Evolutionary conservation across 2,329 filamentous ascomycete genomes (phyloP), one percentile per base, ranked within the genome.

Genomic region (Pseudomassariella vexata): DNA sequence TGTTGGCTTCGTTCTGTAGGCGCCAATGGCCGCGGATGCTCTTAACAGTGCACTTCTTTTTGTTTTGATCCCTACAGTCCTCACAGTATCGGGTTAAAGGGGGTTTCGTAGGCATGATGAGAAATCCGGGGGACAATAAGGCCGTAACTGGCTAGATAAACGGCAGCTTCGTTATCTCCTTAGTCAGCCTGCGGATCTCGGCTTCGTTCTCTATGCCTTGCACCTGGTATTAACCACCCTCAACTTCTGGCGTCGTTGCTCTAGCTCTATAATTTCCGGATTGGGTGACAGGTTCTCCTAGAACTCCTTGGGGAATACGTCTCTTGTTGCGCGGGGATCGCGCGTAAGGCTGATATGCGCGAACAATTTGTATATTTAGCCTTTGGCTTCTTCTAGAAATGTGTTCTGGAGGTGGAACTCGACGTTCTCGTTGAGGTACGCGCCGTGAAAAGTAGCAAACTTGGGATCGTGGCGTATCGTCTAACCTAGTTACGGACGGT

Each of bases 231-330:
- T 38, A 30, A 16, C 50, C 42, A 12, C 41, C 19, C 37, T 53
- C 53, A 9, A 53, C 24, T 30, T 8, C 28, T 12, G 39, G 30
- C 38, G 35, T 37, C 34, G 20, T 27, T 38, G 29, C 33, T 54
- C 36, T n/a, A 52, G 34, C 20, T 35, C 29, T 9, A 40, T 19
- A 35, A 55, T 52, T 35, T 53, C 37, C 21, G 40, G 48, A 36
- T 55, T 45, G 16, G 36, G 40, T 9, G 35, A 35, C n/a, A 51
- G 24, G 14, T 41, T 40, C 15, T 37, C 43, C 46, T 33, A 53
- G 28, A 55, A 43, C 35, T 55, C 36, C 8, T 50, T 24, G n/a
- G 46, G 51, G 9, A 55, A 49, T 34, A 56, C 54, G 31, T 57
- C 44, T 28, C 30, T 32, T 17, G 36, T 42, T 10, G 48, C 43